Evolutionary conservation across 495 filamentous ascomycete species (phyloP).

Genomic region (Jackrogersella minutella): DNA sequence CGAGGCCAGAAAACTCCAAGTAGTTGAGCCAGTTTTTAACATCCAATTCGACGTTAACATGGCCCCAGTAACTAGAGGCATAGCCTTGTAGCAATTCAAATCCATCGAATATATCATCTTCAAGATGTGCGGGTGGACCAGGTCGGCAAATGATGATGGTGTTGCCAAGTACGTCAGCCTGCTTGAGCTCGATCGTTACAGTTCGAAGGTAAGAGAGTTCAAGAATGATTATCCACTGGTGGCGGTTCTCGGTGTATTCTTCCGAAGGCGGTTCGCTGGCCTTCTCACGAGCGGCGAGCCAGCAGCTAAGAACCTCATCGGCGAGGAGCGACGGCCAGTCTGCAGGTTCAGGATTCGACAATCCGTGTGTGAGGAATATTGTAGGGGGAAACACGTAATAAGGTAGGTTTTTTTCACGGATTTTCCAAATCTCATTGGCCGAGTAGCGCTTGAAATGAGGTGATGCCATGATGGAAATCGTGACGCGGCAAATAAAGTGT

Average conservation of each 20-base stretch:
- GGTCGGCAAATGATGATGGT: conserved; percentile 17
- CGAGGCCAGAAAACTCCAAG: conserved; percentile 12
- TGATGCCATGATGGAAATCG: not conserved
- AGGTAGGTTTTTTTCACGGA: not conserved
- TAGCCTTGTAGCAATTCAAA: conserved; percentile 4
- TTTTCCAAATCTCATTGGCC: not conserved
- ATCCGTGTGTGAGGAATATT: conserved; percentile 5
- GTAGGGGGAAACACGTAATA: not conserved
- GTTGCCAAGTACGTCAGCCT: conserved; percentile 4
- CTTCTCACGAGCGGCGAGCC: conserved; percentile 15
- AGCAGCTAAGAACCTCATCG: conserved; percentile 2
- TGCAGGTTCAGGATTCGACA: not conserved
- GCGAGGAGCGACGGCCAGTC: conserved; percentile 5
- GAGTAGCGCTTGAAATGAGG: conserved; percentile 8
- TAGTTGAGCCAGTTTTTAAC: conserved; percentile 12
- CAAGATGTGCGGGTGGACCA: not conserved
- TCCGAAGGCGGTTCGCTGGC: not conserved
- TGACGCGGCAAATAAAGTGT: not conserved
- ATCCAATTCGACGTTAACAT: not conserved
- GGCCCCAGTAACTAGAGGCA: conserved; percentile 8
- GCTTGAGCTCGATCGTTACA: conserved; percentile 14
- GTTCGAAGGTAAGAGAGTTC: not conserved
- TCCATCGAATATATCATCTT: not conserved
- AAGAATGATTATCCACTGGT: conserved; percentile 19
- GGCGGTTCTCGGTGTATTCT: conserved; percentile 1